Conservation (phyloP, 2,329 filamentous ascomycete genomes). For the Ceratocystis alfenasii region DNA sequence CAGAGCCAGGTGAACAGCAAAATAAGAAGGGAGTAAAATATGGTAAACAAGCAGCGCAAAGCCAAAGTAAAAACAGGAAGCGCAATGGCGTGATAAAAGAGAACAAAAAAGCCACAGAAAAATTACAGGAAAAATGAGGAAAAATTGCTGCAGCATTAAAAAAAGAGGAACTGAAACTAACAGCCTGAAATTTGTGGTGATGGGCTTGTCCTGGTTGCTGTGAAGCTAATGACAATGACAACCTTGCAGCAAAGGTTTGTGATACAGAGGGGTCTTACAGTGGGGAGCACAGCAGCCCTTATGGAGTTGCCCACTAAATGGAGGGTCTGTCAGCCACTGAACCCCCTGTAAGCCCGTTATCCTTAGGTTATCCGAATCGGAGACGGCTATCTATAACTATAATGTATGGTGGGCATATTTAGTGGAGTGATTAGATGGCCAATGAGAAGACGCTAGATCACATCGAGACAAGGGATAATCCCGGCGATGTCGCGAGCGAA, state of each 20-base stretch:
- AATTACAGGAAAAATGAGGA: slow-evolving; percentile 2
- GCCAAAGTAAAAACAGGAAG: background rate
- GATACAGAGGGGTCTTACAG: too few relatives aligned
- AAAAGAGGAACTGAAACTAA: slow-evolving; percentile 13
- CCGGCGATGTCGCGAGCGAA: slow-evolving; percentile 18
- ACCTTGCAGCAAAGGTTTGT: too few relatives aligned
- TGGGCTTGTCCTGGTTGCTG: slow-evolving; percentile 12
- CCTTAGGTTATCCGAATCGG: slow-evolving; percentile 14
- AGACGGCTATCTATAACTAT: background rate
- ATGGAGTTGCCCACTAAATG: too few relatives aligned
- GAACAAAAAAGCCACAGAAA: background rate
- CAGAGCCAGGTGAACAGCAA: background rate
- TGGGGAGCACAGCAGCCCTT: background rate
- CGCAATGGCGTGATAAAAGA: slow-evolving; percentile 7
- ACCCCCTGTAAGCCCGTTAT: background rate
- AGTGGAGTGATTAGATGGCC: background rate
- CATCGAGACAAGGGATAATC: background rate
- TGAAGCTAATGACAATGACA: background rate
- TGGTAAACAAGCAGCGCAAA: slow-evolving; percentile 11
- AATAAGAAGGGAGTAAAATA: slow-evolving; percentile 5
- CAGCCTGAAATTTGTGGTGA: slow-evolving; percentile 12
- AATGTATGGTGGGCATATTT: background rate
- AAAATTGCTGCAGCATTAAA: slow-evolving; percentile 2
- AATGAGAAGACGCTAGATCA: slow-evolving; percentile 4
- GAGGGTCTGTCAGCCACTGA: background rate